Percentiles rank a stretch among this genome's conserved stretches.
phyloP scores from a whole-genome alignment of 495 filamentous ascomycete species.

The Halenospora varia region DNA sequence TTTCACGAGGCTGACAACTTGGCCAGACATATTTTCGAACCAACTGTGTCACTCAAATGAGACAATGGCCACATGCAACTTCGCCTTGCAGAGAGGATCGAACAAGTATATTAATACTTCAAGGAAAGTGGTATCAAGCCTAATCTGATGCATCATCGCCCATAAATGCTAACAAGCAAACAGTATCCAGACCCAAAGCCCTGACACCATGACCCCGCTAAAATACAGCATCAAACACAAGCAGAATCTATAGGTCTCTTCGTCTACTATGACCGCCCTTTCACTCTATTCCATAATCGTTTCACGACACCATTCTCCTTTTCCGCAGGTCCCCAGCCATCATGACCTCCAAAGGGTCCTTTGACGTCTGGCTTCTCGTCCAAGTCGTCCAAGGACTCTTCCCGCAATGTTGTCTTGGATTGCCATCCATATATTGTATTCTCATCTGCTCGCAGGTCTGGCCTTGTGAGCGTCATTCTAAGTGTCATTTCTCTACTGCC shows the following conservation, averaged over 20 bases:
- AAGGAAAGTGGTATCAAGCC: slow-evolving; percentile 11
- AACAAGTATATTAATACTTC: slow-evolving; percentile 2
- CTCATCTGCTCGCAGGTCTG: slow-evolving; percentile 72
- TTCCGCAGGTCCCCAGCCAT: slow-evolving; percentile 40
- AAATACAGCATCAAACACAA: slow-evolving; percentile 14
- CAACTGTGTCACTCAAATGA: background rate
- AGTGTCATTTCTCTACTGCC: slow-evolving; percentile 86
- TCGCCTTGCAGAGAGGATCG: background rate
- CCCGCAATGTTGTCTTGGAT: slow-evolving; percentile 47
- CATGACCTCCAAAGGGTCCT: slow-evolving; percentile 26
- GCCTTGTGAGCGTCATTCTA: slow-evolving; percentile 88
- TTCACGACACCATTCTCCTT: slow-evolving; percentile 44
- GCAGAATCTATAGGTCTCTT: background rate
- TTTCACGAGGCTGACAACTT: too few species aligned
- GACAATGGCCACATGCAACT: background rate
- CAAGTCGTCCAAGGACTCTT: slow-evolving; percentile 24
- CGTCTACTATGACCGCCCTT: slow-evolving; percentile 16
- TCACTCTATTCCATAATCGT: slow-evolving; percentile 52
- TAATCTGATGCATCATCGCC: slow-evolving; percentile 10
- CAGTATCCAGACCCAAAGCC: background rate
- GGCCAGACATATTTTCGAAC: too few species aligned
- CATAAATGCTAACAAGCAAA: slow-evolving; percentile 2
- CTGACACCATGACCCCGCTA: slow-evolving; percentile 11
- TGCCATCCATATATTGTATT: slow-evolving; percentile 57
- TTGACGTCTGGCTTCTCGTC: slow-evolving; percentile 21